Conservation (phyloP, 2,329 filamentous ascomycete genomes). For the Penicillium sp. region DNA sequence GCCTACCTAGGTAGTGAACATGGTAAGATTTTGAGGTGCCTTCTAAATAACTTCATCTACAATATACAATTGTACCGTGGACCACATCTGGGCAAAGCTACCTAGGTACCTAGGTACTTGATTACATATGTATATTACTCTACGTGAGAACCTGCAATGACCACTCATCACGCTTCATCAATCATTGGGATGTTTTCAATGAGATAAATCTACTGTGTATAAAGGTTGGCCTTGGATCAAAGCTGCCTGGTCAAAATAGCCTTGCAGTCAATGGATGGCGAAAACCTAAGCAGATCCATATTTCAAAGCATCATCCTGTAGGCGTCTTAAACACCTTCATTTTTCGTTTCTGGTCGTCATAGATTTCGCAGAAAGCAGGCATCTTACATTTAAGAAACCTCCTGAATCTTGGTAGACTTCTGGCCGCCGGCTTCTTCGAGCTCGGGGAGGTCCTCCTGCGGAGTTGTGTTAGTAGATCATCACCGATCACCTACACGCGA, state of each 20-base stretch:
- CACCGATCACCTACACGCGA: not conserved
- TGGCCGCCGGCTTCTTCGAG: constrained; percentile 50
- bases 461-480: constrained; percentile 8
- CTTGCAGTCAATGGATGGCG: not conserved
- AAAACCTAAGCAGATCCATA: constrained; percentile 9
- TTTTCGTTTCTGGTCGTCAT: constrained; percentile 28
- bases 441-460: constrained; percentile 78
- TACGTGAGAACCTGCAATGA: not conserved
- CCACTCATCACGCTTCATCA: constrained; percentile 8
- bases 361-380: constrained; percentile 19
- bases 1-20: not conserved
- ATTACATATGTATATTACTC: not conserved
- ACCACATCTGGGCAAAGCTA: not conserved
- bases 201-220: constrained; percentile 1
- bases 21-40: not conserved
- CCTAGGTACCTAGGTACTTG: no score
- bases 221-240: not conserved
- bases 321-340: constrained; percentile 14
- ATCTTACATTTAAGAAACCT: constrained; percentile 30
- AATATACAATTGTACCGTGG: not conserved
- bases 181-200: constrained; percentile 10
- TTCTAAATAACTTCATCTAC: no score
- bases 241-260: not conserved
- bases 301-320: constrained; percentile 10
- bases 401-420: constrained; percentile 39